These are phyloP conservation scores for Coprinopsis sp. DNA, from an alignment of 768 basidiomycete genomes.

Conservation along the genomic window DNA sequence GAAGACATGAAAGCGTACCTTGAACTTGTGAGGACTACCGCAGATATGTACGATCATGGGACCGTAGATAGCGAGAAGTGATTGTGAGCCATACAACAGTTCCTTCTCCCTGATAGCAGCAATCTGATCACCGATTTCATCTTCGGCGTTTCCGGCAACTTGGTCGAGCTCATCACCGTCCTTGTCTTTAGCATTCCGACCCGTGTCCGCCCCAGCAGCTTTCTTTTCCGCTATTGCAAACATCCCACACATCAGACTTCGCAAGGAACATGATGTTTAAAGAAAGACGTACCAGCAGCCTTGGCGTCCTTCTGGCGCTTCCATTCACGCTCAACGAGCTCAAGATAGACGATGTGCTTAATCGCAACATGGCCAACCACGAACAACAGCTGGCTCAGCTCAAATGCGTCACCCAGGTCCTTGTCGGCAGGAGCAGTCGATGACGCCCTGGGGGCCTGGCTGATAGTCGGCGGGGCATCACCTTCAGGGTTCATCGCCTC, in stretches of 20 bases:
- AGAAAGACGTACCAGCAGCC: constrained; percentile 53
- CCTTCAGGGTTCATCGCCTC: neutral
- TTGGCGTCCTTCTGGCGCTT: constrained; percentile 94
- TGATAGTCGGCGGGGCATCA: constrained; percentile 15
- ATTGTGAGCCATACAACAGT: constrained; percentile 77
- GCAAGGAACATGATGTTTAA: neutral
- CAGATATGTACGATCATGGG: constrained; percentile 89
- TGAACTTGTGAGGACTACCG: constrained; percentile 86
- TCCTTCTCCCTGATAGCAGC: constrained; percentile 81
- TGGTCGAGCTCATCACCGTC: constrained; percentile 90
- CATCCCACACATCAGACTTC: neutral
- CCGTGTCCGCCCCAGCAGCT: constrained; percentile 30
- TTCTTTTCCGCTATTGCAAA: constrained; percentile 54
- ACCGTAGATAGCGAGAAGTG: constrained; percentile 80
- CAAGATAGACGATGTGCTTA: constrained; percentile 95
- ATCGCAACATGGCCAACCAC: constrained; percentile 95
- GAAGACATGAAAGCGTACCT: constrained; percentile 42
- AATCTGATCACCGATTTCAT: constrained; percentile 94
- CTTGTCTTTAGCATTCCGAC: constrained; percentile 49
- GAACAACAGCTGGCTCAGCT: constrained; percentile 90
- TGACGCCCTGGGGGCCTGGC: neutral
- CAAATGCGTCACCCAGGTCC: constrained; percentile 78
- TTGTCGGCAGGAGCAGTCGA: constrained; percentile 24
- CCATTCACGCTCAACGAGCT: constrained; percentile 93
- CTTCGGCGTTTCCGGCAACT: constrained; percentile 95